Evolutionary conservation across 2,329 filamentous ascomycete species (phyloP), one percentile per base, ranked within the genome.

Genomic region (Arthrobotrys megalospora): DNA sequence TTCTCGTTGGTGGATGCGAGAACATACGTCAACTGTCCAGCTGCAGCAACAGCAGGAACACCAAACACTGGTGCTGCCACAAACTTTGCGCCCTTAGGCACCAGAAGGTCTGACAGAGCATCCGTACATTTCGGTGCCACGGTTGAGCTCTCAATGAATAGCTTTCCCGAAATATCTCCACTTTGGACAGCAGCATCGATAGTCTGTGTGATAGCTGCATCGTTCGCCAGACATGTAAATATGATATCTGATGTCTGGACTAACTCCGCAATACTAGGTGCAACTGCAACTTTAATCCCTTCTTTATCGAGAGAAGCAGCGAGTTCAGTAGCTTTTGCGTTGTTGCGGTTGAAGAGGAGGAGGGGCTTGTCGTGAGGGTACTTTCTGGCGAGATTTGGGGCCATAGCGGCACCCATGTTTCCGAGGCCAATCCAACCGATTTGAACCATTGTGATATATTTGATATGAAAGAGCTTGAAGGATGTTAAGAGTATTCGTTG

Each of bases 131-230:
- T 91, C 0, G 94, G 94, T 84, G 96, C 92, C 41, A 97, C 89
- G 28, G 94, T 97, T 2, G 93, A 96, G 87, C 92, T 94, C 83
- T 97, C 94, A 36, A 97, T 88, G 80, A 97, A 91, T 14, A 96
- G 86, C 85, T 97, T 97, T 79, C 89, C 90, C 32, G 87, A 87
- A 16, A 92, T 85, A 72, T 89, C 85, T 16, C 85, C 82, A 11
- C 71, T 67, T 10, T 62, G 55, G 58, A 88, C 85, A 34, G 91
- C 88, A 2, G 87, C 83, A 48, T 87, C 84, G 76, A 93, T 87
- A 19, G 90, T 89, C 3, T 88, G 85, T 72, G 89, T 88, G 50
- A 96, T 89, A 4, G 92, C 92, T 1, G 88, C 86, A 83, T 97
- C 94, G 82, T 96, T 91, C 80, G 91, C 89, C 2, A 97, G 87